Evolutionary conservation across 805 yeast genomes (phyloP), one percentile per base, ranked within the genome.

Genomic region (Sungouiozyma intestinalis): DNA sequence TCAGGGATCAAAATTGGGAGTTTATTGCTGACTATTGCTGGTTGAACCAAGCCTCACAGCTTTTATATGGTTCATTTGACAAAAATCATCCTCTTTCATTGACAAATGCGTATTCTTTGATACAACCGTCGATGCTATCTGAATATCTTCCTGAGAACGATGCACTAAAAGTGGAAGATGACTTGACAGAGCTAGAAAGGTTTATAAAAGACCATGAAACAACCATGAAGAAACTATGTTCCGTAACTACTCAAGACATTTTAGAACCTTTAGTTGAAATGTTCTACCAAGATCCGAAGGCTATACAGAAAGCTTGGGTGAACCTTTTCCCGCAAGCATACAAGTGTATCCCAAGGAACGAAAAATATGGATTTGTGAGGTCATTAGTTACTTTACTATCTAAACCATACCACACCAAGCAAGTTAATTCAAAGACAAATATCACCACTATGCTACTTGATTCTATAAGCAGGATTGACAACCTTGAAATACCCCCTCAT

Each of bases 1-100:
- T 94, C n/a, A 69, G 90, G 33, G 97, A 92, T 53, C 99, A 92
- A 59, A 90, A 86, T 54, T 92, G 99, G 99, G 99, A 92, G 57
- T 82, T 76, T 49, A 66, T 92, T 33, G 88, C 94, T 0, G 98
- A 92, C 50, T 84, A 83, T 53, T 84, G 87, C 35, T 92, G 98
- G 98, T 64, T 90, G 47, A 86, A 86, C 58, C 97, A 90, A 60
- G 97, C 95, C 0, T 68, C 85, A 16, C 96, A 88, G 56, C 63
- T 94, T 21, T 63, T 92, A 5, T 85, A 81, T 54, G 95, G 92
- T 0, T 72, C 95, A 0, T 78, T 85, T 49, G 81, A 80, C 44
- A 61, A 60, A 33, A 71, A 72, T 1, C 66, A 72, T 42, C 59
- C 54, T 2, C 51, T 86, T 16, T 62, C 59, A 18, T 58, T 85